phyloP scores from a whole-genome alignment of 2,329 filamentous ascomycete species.

The Trichoderma harzianum region DNA sequence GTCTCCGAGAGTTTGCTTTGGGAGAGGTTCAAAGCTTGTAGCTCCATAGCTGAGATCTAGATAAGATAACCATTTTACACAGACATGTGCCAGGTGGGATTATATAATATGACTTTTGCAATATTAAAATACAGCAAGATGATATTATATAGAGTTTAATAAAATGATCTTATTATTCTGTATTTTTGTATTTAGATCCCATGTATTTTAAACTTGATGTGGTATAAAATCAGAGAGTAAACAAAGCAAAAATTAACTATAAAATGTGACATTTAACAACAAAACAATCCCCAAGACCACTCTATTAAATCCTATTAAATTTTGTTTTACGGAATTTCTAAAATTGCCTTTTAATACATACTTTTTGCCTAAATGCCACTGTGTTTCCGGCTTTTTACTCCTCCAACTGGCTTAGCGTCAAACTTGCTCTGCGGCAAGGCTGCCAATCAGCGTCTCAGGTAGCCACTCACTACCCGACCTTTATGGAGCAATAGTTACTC shows the following conservation, averaged over 20 bases:
- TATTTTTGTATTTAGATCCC: not conserved
- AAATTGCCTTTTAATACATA: not conserved
- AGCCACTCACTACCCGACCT: not conserved
- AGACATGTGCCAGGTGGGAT: not conserved
- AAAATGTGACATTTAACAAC: not conserved
- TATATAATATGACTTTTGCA: not conserved
- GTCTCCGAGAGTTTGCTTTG: not conserved
- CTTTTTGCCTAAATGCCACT: not conserved
- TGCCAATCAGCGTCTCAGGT: constrained; percentile 2
- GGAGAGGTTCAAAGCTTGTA: not conserved
- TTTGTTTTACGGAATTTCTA: not conserved
- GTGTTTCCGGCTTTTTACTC: not conserved
- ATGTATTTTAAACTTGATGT: not conserved
- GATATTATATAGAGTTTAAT: not conserved
- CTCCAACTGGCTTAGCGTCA: not conserved
- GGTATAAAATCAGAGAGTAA: not conserved
- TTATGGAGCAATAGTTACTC: constrained; percentile 8
- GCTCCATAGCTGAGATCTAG: not conserved
- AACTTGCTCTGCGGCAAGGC: not conserved
- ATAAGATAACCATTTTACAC: not conserved
- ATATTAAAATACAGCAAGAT: not conserved
- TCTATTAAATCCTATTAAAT: not conserved
- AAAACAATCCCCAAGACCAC: not conserved
- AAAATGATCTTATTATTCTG: not conserved
- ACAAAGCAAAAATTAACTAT: not conserved